Percentiles rank a stretch among this genome's conserved stretches.
Conservation (phyloP, 805 yeast species). For the Candida patagonica region DNA sequence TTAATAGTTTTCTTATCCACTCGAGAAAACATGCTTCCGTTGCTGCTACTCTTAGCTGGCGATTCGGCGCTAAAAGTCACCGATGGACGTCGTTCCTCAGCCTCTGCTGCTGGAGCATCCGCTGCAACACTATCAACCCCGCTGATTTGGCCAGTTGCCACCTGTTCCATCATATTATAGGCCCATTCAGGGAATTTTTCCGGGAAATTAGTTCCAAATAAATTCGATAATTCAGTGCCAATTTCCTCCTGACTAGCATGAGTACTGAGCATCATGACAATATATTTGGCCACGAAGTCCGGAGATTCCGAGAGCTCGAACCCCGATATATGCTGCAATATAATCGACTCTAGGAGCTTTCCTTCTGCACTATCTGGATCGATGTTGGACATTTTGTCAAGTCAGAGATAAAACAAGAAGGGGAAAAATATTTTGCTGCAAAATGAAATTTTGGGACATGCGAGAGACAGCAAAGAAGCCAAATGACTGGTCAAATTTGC, state of each 20-base stretch:
- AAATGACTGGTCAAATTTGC: too few relatives aligned
- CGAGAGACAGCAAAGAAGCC: too few relatives aligned
- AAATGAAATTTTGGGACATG: too few relatives aligned
- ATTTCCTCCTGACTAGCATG: constrained; percentile 18
- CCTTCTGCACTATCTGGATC: constrained; percentile 2
- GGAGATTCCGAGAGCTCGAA: constrained; percentile 22
- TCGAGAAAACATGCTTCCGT: not conserved
- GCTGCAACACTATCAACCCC: not conserved
- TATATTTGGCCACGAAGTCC: constrained; percentile 22
- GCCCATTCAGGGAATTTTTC: constrained; percentile 20
- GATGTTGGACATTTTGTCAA: not conserved
- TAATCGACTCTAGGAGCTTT: not conserved
- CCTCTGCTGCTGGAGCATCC: not conserved
- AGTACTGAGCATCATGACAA: constrained; percentile 22
- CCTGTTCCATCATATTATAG: constrained; percentile 10
- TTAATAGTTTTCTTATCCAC: not conserved
- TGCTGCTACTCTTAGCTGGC: not conserved
- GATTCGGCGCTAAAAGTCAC: not conserved
- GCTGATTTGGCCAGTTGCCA: constrained; percentile 1
- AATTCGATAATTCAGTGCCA: constrained; percentile 16
- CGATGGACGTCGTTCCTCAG: not conserved
- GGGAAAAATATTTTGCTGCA: too few relatives aligned
- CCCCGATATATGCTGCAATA: constrained; percentile 6
- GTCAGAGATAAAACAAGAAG: not conserved
- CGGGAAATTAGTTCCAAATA: constrained; percentile 21